Evolutionary conservation across 2,329 filamentous ascomycete genomes (phyloP).

Genomic region (Diaporthe sp.): DNA sequence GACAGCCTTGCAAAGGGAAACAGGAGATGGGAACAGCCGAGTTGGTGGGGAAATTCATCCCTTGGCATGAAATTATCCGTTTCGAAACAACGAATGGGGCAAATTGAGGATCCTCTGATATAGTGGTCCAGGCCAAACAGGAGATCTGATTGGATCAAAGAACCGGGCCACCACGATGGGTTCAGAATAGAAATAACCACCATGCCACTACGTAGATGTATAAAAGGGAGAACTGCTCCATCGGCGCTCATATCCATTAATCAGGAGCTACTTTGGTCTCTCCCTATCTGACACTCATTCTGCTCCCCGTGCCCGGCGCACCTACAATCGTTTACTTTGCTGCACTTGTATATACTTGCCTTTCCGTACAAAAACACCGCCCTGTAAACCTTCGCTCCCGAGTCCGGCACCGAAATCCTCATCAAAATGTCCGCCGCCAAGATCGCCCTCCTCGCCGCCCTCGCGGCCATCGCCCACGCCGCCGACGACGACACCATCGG

Average conservation of each 20-base stretch:
- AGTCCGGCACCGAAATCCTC: background rate
- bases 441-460: background rate
- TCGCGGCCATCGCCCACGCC: background rate
- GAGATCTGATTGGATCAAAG: slow-evolving; percentile 2
- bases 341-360: slow-evolving; percentile 1
- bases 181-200: slow-evolving; percentile 4
- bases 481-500: background rate
- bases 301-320: background rate
- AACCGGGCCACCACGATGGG: background rate
- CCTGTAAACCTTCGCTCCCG: background rate
- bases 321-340: background rate
- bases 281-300: background rate
- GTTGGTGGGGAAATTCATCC: background rate
- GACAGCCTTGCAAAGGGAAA: background rate
- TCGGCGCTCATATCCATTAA: background rate
- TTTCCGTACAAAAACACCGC: background rate
- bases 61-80: slow-evolving; percentile 14
- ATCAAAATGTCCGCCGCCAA: background rate
- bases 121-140: background rate
- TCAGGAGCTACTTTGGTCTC: background rate
- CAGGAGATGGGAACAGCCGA: background rate
- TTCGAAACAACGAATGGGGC: slow-evolving; percentile 9
- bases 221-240: background rate
- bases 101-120: slow-evolving; percentile 4
- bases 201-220: background rate